These are phyloP conservation scores for Naganishia albida DNA, from an alignment of 1,284 basidiomycete genomes.

Conservation along the genomic window DNA sequence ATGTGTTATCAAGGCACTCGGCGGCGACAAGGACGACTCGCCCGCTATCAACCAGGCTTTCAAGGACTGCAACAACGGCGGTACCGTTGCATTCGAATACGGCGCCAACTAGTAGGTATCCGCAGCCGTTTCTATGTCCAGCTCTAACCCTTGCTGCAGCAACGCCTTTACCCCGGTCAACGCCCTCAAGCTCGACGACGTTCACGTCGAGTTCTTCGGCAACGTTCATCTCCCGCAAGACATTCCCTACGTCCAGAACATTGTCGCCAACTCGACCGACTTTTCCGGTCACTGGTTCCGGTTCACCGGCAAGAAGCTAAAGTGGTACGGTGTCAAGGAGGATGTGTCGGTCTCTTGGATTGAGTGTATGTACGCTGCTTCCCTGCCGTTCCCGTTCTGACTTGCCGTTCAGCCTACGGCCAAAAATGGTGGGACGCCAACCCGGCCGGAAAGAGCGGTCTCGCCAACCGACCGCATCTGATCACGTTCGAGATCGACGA, in stretches of 20 bases:
- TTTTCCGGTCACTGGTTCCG: conserved; percentile 41
- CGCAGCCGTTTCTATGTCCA: neutral
- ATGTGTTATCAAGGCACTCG: conserved; percentile 21
- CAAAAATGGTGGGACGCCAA: conserved; percentile 60
- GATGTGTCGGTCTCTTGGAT: conserved; percentile 40
- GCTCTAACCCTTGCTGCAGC: conserved; percentile 24
- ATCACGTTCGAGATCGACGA: conserved; percentile 59
- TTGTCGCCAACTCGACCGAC: conserved; percentile 47
- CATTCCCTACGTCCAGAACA: conserved; percentile 54
- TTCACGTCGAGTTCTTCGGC: conserved; percentile 56
- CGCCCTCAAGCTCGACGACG: conserved; percentile 47
- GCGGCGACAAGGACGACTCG: conserved; percentile 49
- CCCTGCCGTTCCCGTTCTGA: neutral
- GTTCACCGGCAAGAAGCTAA: conserved; percentile 35
- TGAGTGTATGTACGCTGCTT: conserved; percentile 40
- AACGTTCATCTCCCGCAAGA: conserved; percentile 57
- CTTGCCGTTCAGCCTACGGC: conserved; percentile 42
- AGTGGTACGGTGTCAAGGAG: conserved; percentile 34
- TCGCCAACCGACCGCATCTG: conserved; percentile 55
- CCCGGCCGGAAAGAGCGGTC: conserved; percentile 43
- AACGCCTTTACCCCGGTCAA: conserved; percentile 39
- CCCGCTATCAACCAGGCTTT: conserved; percentile 54
- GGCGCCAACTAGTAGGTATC: conserved; percentile 51
- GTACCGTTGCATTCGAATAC: conserved; percentile 53
- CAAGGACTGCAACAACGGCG: conserved; percentile 53